Conservation (phyloP, 192 early-diverging fungal genomes). For the Rhizoclosmatium globosum region DNA sequence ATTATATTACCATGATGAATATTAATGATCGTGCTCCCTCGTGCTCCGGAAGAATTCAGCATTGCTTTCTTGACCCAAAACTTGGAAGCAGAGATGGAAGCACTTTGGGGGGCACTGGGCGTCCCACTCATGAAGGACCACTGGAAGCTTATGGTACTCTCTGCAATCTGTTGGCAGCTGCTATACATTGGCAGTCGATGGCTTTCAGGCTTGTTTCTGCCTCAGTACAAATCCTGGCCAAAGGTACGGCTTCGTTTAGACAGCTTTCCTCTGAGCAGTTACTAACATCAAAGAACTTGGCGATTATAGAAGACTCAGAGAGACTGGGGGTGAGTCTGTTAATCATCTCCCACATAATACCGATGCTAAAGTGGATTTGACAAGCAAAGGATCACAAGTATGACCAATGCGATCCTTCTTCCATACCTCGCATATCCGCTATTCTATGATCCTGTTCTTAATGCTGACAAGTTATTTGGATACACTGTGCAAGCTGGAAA, state of each 20-base stretch:
- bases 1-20: too few species aligned
- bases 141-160: conserved; percentile 28
- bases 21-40: too few species aligned
- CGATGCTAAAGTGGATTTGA: too few species aligned
- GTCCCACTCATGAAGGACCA: conserved; percentile 35
- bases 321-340: conserved; percentile 58
- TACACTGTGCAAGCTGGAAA: conserved; percentile 73
- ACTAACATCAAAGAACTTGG: not conserved
- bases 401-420: conserved; percentile 74
- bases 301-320: conserved; percentile 20
- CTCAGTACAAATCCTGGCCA: conserved; percentile 5
- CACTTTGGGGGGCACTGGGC: conserved; percentile 17
- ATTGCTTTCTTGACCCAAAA: too few species aligned
- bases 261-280: not conserved
- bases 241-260: not conserved
- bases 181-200: not conserved
- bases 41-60: too few species aligned
- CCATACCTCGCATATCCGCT: conserved; percentile 71
- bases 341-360: too few species aligned
- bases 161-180: conserved; percentile 39
- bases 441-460: conserved; percentile 70
- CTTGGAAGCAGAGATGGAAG: too few species aligned
- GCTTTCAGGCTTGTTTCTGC: not conserved
- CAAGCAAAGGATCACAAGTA: conserved; percentile 35
- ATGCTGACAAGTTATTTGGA: conserved; percentile 75